Percentiles rank a stretch among this genome's conserved stretches.
These are phyloP conservation scores for Diplotaxis tenuifolia DNA, from an alignment of 345 rosid species.

Conservation along the genomic window DNA sequence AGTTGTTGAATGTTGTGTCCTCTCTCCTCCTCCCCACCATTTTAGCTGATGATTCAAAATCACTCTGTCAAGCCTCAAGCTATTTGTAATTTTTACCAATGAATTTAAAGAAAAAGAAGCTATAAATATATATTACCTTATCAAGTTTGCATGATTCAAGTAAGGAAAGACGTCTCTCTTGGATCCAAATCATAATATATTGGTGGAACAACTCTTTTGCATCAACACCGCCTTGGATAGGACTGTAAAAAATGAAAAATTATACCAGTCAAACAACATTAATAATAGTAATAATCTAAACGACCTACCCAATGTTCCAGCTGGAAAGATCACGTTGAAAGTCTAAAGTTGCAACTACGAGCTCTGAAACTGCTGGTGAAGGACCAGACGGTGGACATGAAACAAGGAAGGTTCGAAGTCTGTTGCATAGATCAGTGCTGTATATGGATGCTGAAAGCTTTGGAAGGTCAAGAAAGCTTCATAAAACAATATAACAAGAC, in stretches of 20 bases:
- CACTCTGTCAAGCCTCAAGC: too few relatives aligned
- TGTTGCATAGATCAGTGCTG: constrained; percentile 80
- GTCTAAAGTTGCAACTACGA: constrained; percentile 88
- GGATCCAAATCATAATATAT: constrained; percentile 94
- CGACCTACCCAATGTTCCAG: constrained; percentile 74
- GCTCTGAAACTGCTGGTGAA: constrained; percentile 81
- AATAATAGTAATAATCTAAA: constrained; percentile 17
- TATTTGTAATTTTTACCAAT: too few relatives aligned
- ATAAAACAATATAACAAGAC: constrained; percentile 27
- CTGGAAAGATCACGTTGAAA: constrained; percentile 87
- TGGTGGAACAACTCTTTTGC: constrained; percentile 91
- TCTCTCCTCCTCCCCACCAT: constrained; percentile 89
- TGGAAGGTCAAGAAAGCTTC: constrained; percentile 94
- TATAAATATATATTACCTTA: constrained; percentile 52
- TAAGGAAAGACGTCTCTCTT: constrained; percentile 82
- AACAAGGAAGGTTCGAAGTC: constrained; percentile 81
- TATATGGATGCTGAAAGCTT: constrained; percentile 82
- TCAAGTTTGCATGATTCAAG: constrained; percentile 94
- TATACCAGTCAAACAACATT: neutral
- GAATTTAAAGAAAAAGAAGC: neutral
- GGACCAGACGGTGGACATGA: constrained; percentile 98
- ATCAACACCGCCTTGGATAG: constrained; percentile 91
- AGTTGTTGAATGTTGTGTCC: constrained; percentile 87
- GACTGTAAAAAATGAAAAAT: constrained; percentile 46
- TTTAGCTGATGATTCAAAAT: too few relatives aligned